A percentile compares a stretch with the other conserved stretches of the same genome.
These are phyloP conservation scores for Tuber indicum DNA, from an alignment of 495 filamentous ascomycete genomes.

Conservation along the genomic window DNA sequence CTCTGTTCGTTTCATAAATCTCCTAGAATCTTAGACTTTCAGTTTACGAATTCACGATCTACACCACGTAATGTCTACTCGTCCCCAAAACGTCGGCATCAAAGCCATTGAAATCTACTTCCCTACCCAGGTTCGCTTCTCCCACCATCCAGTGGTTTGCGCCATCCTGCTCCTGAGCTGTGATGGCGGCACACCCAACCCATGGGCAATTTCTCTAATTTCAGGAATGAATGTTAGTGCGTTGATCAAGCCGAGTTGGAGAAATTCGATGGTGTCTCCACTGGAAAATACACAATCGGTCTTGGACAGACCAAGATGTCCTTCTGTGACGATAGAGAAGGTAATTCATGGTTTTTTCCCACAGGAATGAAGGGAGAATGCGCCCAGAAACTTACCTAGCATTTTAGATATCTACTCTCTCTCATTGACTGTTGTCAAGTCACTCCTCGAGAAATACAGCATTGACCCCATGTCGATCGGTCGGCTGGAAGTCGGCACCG, in stretches of 20 bases:
- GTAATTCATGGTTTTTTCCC: constrained; percentile 46
- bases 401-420: constrained; percentile 92
- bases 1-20: not conserved
- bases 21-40: constrained; percentile 22
- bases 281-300: constrained; percentile 98
- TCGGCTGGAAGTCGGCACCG: constrained; percentile 92
- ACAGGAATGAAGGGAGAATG: not conserved
- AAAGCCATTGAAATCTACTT: constrained; percentile 99
- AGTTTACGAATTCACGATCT: constrained; percentile 26
- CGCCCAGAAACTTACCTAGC: constrained; percentile 13
- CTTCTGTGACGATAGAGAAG: constrained; percentile 98
- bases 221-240: constrained; percentile 54
- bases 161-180: not conserved
- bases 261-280: constrained; percentile 92
- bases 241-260: constrained; percentile 94
- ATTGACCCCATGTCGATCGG: constrained; percentile 86
- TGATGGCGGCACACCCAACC: not conserved
- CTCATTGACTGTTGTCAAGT: constrained; percentile 78
- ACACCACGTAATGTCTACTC: constrained; percentile 63
- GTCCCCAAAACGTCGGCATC: constrained; percentile 95
- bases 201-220: constrained; percentile 12
- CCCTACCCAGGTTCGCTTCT: constrained; percentile 72
- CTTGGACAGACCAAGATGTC: constrained; percentile 99
- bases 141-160: not conserved
- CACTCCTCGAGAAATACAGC: constrained; percentile 85